A percentile compares a stretch with the other conserved stretches of the same genome.
These are phyloP conservation scores for Prunella vulgaris DNA, from an alignment of 257 asterid genomes.

Conservation along the genomic window DNA sequence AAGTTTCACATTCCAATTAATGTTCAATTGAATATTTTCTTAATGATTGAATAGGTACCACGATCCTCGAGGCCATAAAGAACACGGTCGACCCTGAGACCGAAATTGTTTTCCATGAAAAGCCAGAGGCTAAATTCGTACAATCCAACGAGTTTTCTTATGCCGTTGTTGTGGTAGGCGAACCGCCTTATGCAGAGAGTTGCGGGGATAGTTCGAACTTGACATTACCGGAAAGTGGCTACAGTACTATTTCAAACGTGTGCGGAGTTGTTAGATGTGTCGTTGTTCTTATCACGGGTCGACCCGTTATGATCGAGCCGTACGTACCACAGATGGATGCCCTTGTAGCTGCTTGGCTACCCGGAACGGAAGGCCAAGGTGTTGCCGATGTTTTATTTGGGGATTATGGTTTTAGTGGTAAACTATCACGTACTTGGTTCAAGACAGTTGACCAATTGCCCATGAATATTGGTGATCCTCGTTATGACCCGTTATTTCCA, in stretches of 20 bases:
- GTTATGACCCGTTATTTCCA: constrained; percentile 33
- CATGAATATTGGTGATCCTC: constrained; percentile 31
- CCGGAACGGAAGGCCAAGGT: constrained; percentile 40
- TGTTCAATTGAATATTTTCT: neutral
- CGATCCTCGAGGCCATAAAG: constrained; percentile 26
- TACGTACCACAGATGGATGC: constrained; percentile 25
- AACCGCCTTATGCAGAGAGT: constrained; percentile 36
- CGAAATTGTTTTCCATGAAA: constrained; percentile 18
- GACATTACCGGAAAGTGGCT: constrained; percentile 24
- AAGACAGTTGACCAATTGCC: constrained; percentile 41
- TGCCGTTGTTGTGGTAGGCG: constrained; percentile 40
- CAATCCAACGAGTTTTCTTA: constrained; percentile 27
- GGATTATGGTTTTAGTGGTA: constrained; percentile 30
- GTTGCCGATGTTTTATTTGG: constrained; percentile 38
- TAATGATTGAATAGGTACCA: constrained; percentile 20
- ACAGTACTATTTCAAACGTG: constrained; percentile 13
- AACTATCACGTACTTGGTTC: constrained; percentile 37
- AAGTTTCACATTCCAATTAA: neutral
- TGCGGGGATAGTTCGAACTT: constrained; percentile 35
- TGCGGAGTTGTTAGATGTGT: constrained; percentile 30
- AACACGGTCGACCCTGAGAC: constrained; percentile 20
- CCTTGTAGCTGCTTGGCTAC: constrained; percentile 41
- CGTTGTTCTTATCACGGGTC: constrained; percentile 34
- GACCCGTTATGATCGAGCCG: constrained; percentile 34
- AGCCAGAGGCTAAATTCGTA: constrained; percentile 17